Evolutionary conservation across 2,329 filamentous ascomycete species (phyloP).

Genomic region (Trichoderma cornu-damae): DNA sequence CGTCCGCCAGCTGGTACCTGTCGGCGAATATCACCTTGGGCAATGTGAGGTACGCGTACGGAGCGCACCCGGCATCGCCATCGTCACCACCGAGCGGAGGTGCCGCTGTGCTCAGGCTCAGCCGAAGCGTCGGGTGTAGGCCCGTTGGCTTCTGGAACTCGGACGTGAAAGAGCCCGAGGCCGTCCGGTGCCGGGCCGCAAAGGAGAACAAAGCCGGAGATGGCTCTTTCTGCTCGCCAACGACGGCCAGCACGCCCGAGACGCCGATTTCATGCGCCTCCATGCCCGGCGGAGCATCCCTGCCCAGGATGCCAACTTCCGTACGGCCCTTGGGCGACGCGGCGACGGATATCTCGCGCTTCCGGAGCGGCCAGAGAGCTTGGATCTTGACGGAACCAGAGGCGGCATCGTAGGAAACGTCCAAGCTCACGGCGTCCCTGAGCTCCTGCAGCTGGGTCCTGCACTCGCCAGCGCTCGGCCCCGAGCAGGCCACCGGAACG

Average conservation of each 20-base stretch:
- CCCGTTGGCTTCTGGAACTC: slow-evolving; percentile 68
- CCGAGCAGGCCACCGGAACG: slow-evolving; percentile 37
- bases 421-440: slow-evolving; percentile 57
- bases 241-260: slow-evolving; percentile 69
- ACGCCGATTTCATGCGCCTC: slow-evolving; percentile 72
- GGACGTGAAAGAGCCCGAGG: slow-evolving; percentile 53
- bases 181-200: slow-evolving; percentile 67
- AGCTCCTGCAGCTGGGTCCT: slow-evolving; percentile 40
- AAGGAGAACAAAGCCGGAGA: slow-evolving; percentile 79
- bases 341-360: slow-evolving; percentile 38
- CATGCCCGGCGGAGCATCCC: slow-evolving; percentile 53
- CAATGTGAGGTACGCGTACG: slow-evolving; percentile 77
- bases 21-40: slow-evolving; percentile 80
- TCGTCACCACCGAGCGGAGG: slow-evolving; percentile 36
- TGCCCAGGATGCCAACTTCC: slow-evolving; percentile 75
- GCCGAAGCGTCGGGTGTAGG: slow-evolving; percentile 73
- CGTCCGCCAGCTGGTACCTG: slow-evolving; percentile 74
- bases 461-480: slow-evolving; percentile 38
- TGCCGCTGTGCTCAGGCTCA: slow-evolving; percentile 53
- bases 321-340: slow-evolving; percentile 50
- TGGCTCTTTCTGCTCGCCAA: slow-evolving; percentile 68
- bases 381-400: slow-evolving; percentile 61
- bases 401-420: slow-evolving; percentile 70
- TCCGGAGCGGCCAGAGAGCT: slow-evolving; percentile 54
- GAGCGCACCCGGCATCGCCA: slow-evolving; percentile 48